phyloP scores from a whole-genome alignment of 2,329 filamentous ascomycete genomes.

The Diaporthe amygdali region DNA sequence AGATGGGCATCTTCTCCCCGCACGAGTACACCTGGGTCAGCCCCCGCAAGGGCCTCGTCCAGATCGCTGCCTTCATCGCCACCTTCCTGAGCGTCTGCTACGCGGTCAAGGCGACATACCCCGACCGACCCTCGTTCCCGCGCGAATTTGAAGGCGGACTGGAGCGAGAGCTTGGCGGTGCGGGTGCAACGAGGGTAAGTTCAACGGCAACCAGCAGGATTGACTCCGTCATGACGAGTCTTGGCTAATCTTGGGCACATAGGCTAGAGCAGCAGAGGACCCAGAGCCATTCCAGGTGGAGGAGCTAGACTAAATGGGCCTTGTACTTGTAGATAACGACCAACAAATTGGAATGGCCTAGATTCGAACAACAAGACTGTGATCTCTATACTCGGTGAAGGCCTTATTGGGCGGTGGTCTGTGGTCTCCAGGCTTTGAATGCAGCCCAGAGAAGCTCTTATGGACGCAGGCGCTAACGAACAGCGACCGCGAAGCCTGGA shows the following conservation, averaged over 20 bases:
- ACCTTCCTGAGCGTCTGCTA: slow-evolving; percentile 70
- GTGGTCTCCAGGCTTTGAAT: too few species aligned
- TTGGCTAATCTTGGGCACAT: slow-evolving; percentile 20
- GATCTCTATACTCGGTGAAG: neutral
- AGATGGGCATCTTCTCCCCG: slow-evolving; percentile 86
- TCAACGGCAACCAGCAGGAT: neutral
- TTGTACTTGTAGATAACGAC: slow-evolving; percentile 29
- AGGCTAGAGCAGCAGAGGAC: slow-evolving; percentile 63
- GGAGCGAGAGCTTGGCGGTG: slow-evolving; percentile 76
- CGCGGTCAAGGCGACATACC: slow-evolving; percentile 71
- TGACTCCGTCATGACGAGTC: neutral
- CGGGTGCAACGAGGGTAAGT: slow-evolving; percentile 70
- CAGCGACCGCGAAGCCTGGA: too few species aligned
- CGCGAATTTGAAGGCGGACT: slow-evolving; percentile 76
- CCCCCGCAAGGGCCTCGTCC: slow-evolving; percentile 70
- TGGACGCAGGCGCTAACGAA: neutral
- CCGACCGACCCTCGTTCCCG: slow-evolving; percentile 72
- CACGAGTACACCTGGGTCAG: slow-evolving; percentile 87
- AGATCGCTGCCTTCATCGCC: slow-evolving; percentile 71
- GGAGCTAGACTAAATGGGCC: slow-evolving; percentile 31
- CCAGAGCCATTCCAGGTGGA: slow-evolving; percentile 51
- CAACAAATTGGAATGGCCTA: neutral
- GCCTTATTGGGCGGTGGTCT: too few species aligned
- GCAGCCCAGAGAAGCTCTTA: too few species aligned
- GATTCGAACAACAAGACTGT: neutral